phyloP scores from a whole-genome alignment of 1,139 yeast genomes.

The Geotrichum histeridarum region DNA sequence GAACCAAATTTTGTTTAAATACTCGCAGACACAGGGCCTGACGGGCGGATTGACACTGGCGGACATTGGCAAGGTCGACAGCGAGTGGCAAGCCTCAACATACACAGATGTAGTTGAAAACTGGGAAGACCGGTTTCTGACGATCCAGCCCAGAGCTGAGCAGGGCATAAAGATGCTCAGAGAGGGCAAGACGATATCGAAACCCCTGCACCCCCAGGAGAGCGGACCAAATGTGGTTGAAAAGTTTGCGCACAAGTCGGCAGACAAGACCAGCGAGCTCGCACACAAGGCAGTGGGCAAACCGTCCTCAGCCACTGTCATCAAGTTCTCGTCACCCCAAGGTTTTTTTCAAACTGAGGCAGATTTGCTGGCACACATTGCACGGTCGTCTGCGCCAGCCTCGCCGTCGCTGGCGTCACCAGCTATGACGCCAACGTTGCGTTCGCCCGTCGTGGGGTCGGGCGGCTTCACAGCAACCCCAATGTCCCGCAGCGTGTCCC shows the following conservation, averaged over 20 bases:
- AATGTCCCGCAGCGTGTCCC: background rate
- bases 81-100: constrained; percentile 13
- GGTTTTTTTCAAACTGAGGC: constrained; percentile 20
- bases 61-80: constrained; percentile 13
- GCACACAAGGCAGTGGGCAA: constrained; percentile 17
- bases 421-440: background rate
- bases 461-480: background rate
- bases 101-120: constrained; percentile 22
- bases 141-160: constrained; percentile 31
- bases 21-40: constrained; percentile 31
- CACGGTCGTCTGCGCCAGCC: background rate
- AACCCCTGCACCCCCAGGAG: constrained; percentile 26
- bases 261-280: constrained; percentile 20
- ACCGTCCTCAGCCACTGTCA: constrained; percentile 10
- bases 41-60: constrained; percentile 2
- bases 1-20: constrained; percentile 28
- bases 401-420: constrained; percentile 1
- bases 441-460: background rate
- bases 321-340: constrained; percentile 19
- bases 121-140: constrained; percentile 33
- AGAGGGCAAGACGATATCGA: constrained; percentile 31
- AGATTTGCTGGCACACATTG: constrained; percentile 9
- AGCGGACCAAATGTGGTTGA: constrained; percentile 20
- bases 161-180: constrained; percentile 29
- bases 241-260: constrained; percentile 18